Percentiles rank a stretch among this genome's conserved stretches.
These are phyloP conservation scores for Fusarium annulatum DNA, from an alignment of 2,329 filamentous ascomycete genomes.

Conservation along the genomic window DNA sequence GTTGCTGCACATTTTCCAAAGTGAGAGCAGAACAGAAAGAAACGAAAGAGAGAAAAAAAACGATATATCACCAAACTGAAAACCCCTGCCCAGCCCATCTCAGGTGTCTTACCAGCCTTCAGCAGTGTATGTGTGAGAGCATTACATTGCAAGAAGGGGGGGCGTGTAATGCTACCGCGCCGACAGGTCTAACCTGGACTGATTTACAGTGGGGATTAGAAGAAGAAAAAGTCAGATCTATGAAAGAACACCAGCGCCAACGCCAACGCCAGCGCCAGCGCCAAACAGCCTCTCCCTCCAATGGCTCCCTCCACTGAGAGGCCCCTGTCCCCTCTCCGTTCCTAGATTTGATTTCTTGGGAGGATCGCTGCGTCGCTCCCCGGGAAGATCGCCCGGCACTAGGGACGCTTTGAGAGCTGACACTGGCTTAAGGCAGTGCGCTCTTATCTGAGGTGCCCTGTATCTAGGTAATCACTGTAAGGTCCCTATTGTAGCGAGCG, in stretches of 20 bases:
- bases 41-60: neutral
- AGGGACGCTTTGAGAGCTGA: slow-evolving; percentile 2
- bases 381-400: slow-evolving; percentile 39
- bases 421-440: neutral
- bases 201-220: slow-evolving; percentile 1
- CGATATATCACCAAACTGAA: slow-evolving; percentile 26
- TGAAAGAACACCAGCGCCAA: neutral
- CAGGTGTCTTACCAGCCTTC: slow-evolving; percentile 32
- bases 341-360: slow-evolving; percentile 34
- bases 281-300: neutral
- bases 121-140: neutral
- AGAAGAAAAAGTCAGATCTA: slow-evolving; percentile 7
- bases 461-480: neutral
- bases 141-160: neutral
- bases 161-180: neutral
- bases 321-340: slow-evolving; percentile 1
- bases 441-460: neutral
- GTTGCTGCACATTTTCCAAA: neutral
- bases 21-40: neutral
- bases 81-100: slow-evolving; percentile 14
- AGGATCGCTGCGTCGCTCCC: slow-evolving; percentile 32
- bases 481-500: neutral
- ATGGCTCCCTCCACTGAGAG: neutral
- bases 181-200: neutral
- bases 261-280: slow-evolving; percentile 2